Base-by-base conservation (phyloP, 2,329 filamentous ascomycete genomes). In the Plenodomus tracheiphilus region DNA sequence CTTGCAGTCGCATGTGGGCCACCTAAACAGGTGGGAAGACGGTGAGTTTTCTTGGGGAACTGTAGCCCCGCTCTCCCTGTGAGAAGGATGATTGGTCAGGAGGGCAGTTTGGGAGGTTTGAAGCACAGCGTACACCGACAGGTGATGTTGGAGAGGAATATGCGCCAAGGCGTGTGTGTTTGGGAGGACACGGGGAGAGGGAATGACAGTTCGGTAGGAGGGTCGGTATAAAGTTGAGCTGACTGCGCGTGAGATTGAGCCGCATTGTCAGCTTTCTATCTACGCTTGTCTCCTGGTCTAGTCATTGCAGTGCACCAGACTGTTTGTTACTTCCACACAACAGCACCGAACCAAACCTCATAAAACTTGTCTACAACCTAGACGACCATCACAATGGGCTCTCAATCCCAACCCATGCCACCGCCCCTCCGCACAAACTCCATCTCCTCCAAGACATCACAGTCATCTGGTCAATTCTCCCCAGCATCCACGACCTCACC, bases 401-500 rank as follows among this genome's bases (percentile, higher is more conserved):
- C 66, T 38, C 54, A 60, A 47, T 53, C 53, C 19, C 61, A 70
- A 44, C 59, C 62, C 41, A 59, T 61, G 39, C 65, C 62, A 20
- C 62, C 57, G 10, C 69, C 69, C 8, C 55, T 66, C 38, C 66
- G 69, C 40, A 66, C 66, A 32, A 59, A 60, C 15, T 70, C 68
- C 19, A 41, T 51, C 32, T 59, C 55, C 46, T 71, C 68, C 7
- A 58, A 65, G 34, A 63, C 58, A 3, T 55, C 53, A 18, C 54
- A 56, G 10, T 64, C 64, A 3, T 65, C 65, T 1, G 62, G 58
- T 15, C 48, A 60, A 21, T 43, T 59, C 28, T 56, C 58, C 5
- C 53, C 61, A 17, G 25, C 47, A 35, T 68, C 62, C 18, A 64
- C 62, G 11, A 60, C 55, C n/a, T 59, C 61, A 15, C 57, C 51